A percentile compares a stretch with the other conserved stretches of the same genome.
These are phyloP conservation scores for Moesziomyces antarcticus DNA, from an alignment of 1,284 basidiomycete species.

Conservation along the genomic window DNA sequence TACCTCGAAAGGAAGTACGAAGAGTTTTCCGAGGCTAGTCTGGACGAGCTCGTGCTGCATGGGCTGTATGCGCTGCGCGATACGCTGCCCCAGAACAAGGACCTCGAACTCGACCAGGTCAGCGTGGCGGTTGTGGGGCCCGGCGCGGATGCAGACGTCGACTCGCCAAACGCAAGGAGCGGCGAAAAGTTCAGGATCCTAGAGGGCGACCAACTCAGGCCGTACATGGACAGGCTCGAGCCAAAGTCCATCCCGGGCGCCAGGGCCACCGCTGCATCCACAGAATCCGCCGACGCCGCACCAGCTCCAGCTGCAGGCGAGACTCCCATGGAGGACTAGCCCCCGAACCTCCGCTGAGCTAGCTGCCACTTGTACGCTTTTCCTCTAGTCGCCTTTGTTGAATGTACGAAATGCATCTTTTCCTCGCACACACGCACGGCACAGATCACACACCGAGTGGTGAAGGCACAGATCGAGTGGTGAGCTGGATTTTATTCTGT, in stretches of 20 bases:
- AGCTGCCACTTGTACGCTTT: background rate
- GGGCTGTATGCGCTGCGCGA: constrained; percentile 65
- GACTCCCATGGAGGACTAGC: constrained; percentile 46
- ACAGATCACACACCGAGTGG: too few species aligned
- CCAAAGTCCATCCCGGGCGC: constrained; percentile 38
- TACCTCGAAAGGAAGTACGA: constrained; percentile 95
- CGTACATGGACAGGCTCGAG: constrained; percentile 58
- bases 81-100: constrained; percentile 66
- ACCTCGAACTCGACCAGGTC: constrained; percentile 62
- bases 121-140: constrained; percentile 65
- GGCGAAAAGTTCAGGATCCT: constrained; percentile 64
- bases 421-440: too few species aligned
- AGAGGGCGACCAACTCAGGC: constrained; percentile 60
- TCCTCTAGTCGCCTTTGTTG: background rate
- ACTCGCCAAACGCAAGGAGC: constrained; percentile 43
- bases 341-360: background rate
- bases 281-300: constrained; percentile 2
- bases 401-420: background rate
- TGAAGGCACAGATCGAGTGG: background rate
- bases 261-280: constrained; percentile 11
- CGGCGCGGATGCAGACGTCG: constrained; percentile 61
- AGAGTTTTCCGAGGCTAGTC: constrained; percentile 72
- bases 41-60: constrained; percentile 59
- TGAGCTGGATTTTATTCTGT: background rate
- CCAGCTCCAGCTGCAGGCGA: constrained; percentile 20